These are phyloP conservation scores for Aschersonia sp. DNA, from an alignment of 2,329 filamentous ascomycete genomes.

Conservation along the genomic window DNA sequence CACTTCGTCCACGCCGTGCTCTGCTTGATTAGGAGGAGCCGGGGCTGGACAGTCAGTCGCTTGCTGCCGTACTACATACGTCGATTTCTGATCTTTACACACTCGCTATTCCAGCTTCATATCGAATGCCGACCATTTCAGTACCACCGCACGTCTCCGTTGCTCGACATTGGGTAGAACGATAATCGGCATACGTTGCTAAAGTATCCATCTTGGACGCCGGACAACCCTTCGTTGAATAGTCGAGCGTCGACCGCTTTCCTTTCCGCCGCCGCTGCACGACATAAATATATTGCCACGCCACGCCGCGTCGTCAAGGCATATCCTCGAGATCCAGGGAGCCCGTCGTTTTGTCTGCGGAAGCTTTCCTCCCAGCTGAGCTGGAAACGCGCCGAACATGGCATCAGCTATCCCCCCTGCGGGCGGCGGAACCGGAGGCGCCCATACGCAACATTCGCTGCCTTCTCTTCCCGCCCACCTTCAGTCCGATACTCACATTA, in stretches of 20 bases:
- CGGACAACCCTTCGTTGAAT: not conserved
- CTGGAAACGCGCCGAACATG: conserved; percentile 32
- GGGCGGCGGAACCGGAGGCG: conserved; percentile 36
- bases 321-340: not conserved
- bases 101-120: too few species aligned
- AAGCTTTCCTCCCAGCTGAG: not conserved
- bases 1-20: not conserved
- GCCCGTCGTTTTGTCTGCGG: not conserved
- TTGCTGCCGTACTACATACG: not conserved
- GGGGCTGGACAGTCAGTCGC: not conserved
- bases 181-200: too few species aligned
- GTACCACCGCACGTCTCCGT: too few species aligned
- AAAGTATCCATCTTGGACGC: too few species aligned
- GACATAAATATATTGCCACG: too few species aligned
- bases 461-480: conserved; percentile 76
- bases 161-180: too few species aligned
- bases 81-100: too few species aligned
- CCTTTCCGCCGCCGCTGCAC: too few species aligned
- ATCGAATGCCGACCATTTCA: too few species aligned
- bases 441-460: conserved; percentile 73
- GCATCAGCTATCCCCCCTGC: conserved; percentile 41
- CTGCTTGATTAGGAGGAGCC: conserved; percentile 1
- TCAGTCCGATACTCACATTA: conserved; percentile 65
- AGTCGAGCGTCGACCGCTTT: not conserved
- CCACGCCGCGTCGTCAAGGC: not conserved